Base-by-base conservation (phyloP, 208 protist genomes). In the Strigomonas culicis region DNA sequence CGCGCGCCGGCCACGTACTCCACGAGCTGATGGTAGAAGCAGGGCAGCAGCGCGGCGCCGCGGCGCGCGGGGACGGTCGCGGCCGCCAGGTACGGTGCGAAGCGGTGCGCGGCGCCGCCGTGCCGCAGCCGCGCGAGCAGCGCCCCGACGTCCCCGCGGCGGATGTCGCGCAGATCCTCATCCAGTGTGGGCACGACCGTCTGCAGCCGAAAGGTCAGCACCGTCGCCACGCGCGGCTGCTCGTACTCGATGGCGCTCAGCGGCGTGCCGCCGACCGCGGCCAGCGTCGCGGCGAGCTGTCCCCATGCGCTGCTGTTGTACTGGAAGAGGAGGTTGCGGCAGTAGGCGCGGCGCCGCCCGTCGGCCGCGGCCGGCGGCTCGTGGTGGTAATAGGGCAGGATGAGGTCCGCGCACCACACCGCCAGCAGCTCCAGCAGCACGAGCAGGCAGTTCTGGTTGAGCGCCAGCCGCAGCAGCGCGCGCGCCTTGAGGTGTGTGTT, bases 361-460 rank as follows among this genome's bases (percentile, higher is more conserved):
- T n/a, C 1, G 8, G 22, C 56, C 59, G n/a, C 22, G 47, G 39
- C 34, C 19, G 53, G 27, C 41, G 21, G 22, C 56, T 36, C 21
- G n/a, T 70, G 36, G 0, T 28, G 34, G 60, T 85, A 89, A 25
- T 82, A 80, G 31, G 46, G 36, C 11, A 21, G 24, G 22, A 90
- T 59, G 57, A 83, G 74, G 15, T 43, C 44, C 10, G 58, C 59
- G 39, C 78, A 83, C 74, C 73, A 86, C 30, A 51, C 52, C n/a
- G 70, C 70, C 32, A 92, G 68, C 47, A 92, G 70, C 63, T 92
- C 81, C 2, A 92, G 62, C 15, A 79, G 51, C 0, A 79, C 75
- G 36, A 79, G 53, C 17, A 92, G 73, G 52, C 80, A 85, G 39
- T 77, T 77, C 52, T 88, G 79, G 51, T 81, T 82, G 17, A 92